Evolutionary conservation across 1,284 basidiomycete species (phyloP), one percentile per base, ranked within the genome.

Genomic region (Paramarasmius palmivorus): DNA sequence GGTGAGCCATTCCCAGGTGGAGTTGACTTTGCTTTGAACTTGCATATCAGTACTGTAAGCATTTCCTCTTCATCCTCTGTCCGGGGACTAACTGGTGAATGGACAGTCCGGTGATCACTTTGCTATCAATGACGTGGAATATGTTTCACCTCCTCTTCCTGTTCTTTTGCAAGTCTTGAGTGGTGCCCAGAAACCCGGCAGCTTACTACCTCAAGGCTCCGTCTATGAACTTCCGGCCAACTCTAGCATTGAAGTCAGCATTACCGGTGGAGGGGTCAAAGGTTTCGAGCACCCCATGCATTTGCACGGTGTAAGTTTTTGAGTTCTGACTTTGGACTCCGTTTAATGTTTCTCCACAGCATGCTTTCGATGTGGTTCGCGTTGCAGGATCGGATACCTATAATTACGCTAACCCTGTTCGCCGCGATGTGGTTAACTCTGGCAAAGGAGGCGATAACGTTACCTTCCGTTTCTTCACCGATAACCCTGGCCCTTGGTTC

Each of bases 161-260:
- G 73, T 80, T 1, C 68, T 82, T 32, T 69, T 83, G 29, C 81
- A 83, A 54, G 75, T 83, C 42, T 61, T 83, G 34, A 79, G 75
- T 50, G 80, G 81, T 4, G 67, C 73, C 6, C 63, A 64, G 42
- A 67, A 70, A 36, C 71, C 77, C 15, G 61, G 68, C 12, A 67
- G 74, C n/a, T 65, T 83, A 22, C 68, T 81, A 22, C 79, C 79
- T 1, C 49, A 54, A 2, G 78, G 74, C 8, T 73, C 68, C 22
- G 69, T 82, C 3, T 79, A 76, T 53, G 63, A 65, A 19, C 61
- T 83, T n/a, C 75, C 75, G 1, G 63, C 59, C 8, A 76, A 80
- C 55, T 74, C 75, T 49, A 71, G 71, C 14, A 70, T 82, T 19
- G 79, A 82, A 56, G 56, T 82, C 14, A 63, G 66, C 2, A 65